Percentiles rank a stretch among this genome's conserved stretches.
Evolutionary conservation across 129 eudicot species (phyloP).

Genomic region (Solidago caesia): DNA sequence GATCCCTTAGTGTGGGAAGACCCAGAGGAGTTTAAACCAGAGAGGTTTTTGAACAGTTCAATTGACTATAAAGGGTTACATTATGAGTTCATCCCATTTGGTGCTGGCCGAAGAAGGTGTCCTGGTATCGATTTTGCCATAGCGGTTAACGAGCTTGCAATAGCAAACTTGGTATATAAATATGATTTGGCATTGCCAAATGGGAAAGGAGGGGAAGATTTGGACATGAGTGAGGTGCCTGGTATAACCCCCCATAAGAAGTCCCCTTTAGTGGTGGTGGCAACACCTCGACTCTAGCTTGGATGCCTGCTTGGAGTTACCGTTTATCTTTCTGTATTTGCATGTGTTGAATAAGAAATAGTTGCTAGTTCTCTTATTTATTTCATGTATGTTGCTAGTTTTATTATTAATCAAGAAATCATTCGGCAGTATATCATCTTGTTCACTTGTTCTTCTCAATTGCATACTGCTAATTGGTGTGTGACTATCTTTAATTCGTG

Average conservation of each 20-base stretch:
- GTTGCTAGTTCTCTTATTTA: no score
- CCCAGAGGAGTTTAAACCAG: slow-evolving; percentile 35
- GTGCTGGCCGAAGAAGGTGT: slow-evolving; percentile 49
- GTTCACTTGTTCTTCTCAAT: no score
- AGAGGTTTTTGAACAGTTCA: slow-evolving; percentile 37
- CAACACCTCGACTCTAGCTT: slow-evolving; percentile 5
- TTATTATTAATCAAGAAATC: no score
- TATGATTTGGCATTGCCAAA: slow-evolving; percentile 43
- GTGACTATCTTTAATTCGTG: no score
- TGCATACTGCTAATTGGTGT: no score
- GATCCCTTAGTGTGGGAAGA: slow-evolving; percentile 35
- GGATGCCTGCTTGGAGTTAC: no score
- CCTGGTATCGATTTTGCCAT: slow-evolving; percentile 49
- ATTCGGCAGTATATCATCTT: no score
- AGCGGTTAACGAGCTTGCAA: slow-evolving; percentile 35
- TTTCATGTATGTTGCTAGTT: no score
- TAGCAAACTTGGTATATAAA: slow-evolving; percentile 45
- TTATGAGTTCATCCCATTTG: slow-evolving; percentile 47
- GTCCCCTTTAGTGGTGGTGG: slow-evolving; percentile 33
- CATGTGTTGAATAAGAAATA: no score
- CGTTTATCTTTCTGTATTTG: no score
- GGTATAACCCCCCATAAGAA: slow-evolving; percentile 41
- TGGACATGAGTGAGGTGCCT: slow-evolving; percentile 47
- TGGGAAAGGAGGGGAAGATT: slow-evolving; percentile 27
- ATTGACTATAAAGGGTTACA: slow-evolving; percentile 39